A percentile compares a stretch with the other conserved stretches of the same genome.
phyloP scores from a whole-genome alignment of 805 yeast genomes.

The Ogataea pilisensis region DNA sequence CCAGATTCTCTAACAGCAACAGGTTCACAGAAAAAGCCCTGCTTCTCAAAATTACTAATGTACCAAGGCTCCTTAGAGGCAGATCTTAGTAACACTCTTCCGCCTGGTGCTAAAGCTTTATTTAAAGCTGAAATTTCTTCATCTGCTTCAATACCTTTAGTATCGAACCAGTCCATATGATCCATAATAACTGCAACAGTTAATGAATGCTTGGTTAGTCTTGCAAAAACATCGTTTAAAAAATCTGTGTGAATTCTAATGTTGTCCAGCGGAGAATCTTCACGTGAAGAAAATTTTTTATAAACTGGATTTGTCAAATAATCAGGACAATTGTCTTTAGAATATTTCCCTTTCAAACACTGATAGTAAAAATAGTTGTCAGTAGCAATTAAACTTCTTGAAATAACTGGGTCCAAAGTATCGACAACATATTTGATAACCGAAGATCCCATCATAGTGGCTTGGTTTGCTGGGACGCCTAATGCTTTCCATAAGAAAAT shows the following conservation, averaged over 20 bases:
- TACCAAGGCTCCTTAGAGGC: conserved; percentile 79
- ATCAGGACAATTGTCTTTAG: conserved; percentile 66
- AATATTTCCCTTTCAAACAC: conserved; percentile 57
- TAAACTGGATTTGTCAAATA: conserved; percentile 61
- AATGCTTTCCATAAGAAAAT: conserved; percentile 84
- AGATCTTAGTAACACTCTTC: conserved; percentile 72
- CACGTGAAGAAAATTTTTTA: conserved; percentile 42
- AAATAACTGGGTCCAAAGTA: conserved; percentile 72
- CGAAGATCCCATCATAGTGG: conserved; percentile 71
- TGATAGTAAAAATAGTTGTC: conserved; percentile 81
- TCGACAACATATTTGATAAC: conserved; percentile 68
- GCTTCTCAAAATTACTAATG: conserved; percentile 57
- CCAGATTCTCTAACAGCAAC: conserved; percentile 67
- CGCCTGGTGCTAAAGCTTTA: conserved; percentile 59
- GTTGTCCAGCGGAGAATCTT: conserved; percentile 54
- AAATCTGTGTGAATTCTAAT: conserved; percentile 79
- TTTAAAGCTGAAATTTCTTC: conserved; percentile 62
- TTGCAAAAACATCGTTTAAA: conserved; percentile 67
- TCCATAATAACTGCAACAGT: conserved; percentile 84
- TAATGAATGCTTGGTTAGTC: conserved; percentile 57
- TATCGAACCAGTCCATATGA: conserved; percentile 89
- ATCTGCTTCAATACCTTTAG: conserved; percentile 56
- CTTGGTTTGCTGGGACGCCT: conserved; percentile 87
- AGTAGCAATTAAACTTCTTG: conserved; percentile 54
- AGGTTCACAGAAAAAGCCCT: conserved; percentile 65